Evolutionary conservation across 768 basidiomycete species (phyloP).

Genomic region (Ramaria rubella): DNA sequence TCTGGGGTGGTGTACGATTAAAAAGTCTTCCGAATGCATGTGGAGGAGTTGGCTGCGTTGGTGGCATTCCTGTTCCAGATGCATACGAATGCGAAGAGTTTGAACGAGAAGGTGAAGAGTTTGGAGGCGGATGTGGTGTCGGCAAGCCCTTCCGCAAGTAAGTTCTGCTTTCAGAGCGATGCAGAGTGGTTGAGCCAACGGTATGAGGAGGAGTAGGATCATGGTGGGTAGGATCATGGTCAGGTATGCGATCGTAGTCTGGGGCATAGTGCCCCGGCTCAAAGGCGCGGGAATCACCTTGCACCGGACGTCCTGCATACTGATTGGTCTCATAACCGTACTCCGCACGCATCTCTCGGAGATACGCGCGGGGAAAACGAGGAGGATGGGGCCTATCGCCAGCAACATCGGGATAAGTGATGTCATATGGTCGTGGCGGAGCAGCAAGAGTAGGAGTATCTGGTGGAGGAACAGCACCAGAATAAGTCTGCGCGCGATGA

Average conservation of each 20-base stretch:
- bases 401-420: background rate
- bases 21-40: background rate
- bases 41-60: background rate
- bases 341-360: background rate
- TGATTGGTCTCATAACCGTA: background rate
- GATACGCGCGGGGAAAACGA: background rate
- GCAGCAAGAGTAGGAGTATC: background rate
- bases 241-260: conserved; percentile 2
- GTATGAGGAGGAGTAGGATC: background rate
- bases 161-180: background rate
- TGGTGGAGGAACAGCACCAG: background rate
- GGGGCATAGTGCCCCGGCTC: conserved; percentile 1
- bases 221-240: background rate
- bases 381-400: background rate
- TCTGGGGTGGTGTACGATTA: background rate
- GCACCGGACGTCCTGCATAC: background rate
- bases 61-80: background rate
- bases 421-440: background rate
- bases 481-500: background rate
- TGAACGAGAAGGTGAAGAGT: background rate
- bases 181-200: background rate
- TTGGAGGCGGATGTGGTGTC: background rate
- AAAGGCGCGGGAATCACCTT: background rate
- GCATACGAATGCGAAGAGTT: background rate
- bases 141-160: background rate